Evolutionary conservation across 768 basidiomycete genomes (phyloP).

Genomic region (Asterophora lycoperdoides): DNA sequence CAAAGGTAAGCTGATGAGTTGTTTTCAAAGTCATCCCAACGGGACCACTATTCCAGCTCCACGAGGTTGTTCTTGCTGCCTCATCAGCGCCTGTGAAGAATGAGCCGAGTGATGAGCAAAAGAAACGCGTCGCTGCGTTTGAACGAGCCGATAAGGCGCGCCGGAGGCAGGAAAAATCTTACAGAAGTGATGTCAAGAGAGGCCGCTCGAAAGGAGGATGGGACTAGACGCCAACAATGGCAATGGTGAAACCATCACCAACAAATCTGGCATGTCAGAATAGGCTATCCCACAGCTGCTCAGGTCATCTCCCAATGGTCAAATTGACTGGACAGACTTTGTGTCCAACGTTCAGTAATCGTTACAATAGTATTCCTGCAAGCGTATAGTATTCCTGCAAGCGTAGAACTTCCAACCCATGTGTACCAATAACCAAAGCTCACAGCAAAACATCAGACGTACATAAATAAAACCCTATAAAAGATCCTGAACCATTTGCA

Average conservation of each 20-base stretch:
- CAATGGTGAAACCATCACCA: too few relatives aligned
- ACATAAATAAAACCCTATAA: not conserved
- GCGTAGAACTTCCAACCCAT: too few relatives aligned
- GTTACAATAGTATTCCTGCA: too few relatives aligned
- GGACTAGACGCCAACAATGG: conserved; percentile 12
- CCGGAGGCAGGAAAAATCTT: conserved; percentile 47
- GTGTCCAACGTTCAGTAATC: too few relatives aligned
- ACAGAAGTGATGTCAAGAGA: conserved; percentile 49
- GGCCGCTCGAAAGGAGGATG: conserved; percentile 21
- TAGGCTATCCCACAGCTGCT: too few relatives aligned
- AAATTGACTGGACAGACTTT: too few relatives aligned
- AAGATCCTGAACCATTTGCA: conserved; percentile 6
- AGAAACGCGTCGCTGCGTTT: conserved; percentile 46
- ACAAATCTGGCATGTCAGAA: too few relatives aligned
- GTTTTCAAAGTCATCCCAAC: not conserved
- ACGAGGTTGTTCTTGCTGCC: conserved; percentile 43
- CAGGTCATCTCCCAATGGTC: too few relatives aligned
- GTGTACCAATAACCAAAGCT: not conserved
- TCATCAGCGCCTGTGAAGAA: conserved; percentile 45
- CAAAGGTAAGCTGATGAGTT: conserved; percentile 44
- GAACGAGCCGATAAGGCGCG: conserved; percentile 44
- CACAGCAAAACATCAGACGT: too few relatives aligned
- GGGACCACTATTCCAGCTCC: conserved; percentile 38
- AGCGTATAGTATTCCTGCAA: too few relatives aligned
- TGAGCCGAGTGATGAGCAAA: conserved; percentile 52